Evolutionary conservation across 2,329 filamentous ascomycete genomes (phyloP), one percentile per base, ranked within the genome.

Genomic region (Niveomyces coronatus): DNA sequence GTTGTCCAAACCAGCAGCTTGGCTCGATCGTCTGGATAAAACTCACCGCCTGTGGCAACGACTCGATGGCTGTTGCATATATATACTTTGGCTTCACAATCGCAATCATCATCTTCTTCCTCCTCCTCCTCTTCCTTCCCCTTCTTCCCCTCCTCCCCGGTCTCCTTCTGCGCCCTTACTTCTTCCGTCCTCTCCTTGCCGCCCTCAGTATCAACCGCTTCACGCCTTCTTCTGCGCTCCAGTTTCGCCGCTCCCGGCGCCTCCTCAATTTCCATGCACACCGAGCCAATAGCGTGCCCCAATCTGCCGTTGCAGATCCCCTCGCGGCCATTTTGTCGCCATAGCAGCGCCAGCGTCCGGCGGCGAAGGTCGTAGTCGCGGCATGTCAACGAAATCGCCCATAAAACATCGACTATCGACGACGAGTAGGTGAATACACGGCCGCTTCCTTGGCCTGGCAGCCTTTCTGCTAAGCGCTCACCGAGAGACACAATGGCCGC

Each of bases 351-450:
- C 28, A 24, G 20, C 15, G 35, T 29, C 6, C 28, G 35, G 28
- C 19, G 28, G 6, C 35, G 35, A 4, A 37, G 5, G 3, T 3
- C 20, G 20, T 14, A 7, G 19, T 31, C 28, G 10, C 35, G 35
- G 28, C 35, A 37, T 4, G 14, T 16, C 14, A 14, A 24, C 8
- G 28, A 27, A 9, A 22, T 31, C 35, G 14, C 2, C 7, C 31
- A 30, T 2, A 31, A 7, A 4, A 14, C 35, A 10, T 37, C 35
- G 19, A 37, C 26, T 29, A 37, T 31, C n/a, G 35, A 37, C 10
- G 35, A 37, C 11, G 35, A 37, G 28, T 31, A 37, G 7, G 35
- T 31, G 13, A 37, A 37, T 6, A 37, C 28, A 4, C 35, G 27
- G 11, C 28, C 35, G 11, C 7, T n/a, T 3, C n/a, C 28, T 5